These are phyloP conservation scores for Pisolithus microcarpus DNA, from an alignment of 768 basidiomycete species.

Conservation along the genomic window DNA sequence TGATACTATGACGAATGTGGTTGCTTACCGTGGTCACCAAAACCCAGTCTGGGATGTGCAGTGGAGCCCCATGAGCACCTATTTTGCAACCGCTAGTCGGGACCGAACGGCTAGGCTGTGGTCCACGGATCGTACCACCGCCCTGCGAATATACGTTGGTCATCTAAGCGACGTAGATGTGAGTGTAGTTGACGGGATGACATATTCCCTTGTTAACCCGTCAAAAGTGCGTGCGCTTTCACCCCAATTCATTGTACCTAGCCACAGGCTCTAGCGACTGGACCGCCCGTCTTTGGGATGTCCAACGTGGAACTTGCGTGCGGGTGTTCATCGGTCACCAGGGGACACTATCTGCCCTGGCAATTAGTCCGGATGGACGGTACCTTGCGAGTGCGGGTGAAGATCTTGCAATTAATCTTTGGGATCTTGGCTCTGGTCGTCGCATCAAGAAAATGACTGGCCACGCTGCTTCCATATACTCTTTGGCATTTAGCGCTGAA, in stretches of 20 bases:
- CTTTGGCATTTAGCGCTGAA: slow-evolving; percentile 87
- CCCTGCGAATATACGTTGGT: slow-evolving; percentile 88
- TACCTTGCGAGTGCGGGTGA: slow-evolving; percentile 91
- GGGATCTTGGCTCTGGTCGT: slow-evolving; percentile 94
- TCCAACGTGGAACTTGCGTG: slow-evolving; percentile 90
- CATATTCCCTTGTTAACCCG: background rate
- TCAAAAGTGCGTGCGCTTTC: slow-evolving; percentile 85
- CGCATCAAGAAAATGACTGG: slow-evolving; percentile 96
- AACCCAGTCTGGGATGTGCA: slow-evolving; percentile 99
- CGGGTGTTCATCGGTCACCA: slow-evolving; percentile 96
- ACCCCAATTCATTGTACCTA: slow-evolving; percentile 95
- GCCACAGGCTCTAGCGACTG: slow-evolving; percentile 96
- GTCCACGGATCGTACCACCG: slow-evolving; percentile 86
- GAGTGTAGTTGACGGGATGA: slow-evolving; percentile 28
- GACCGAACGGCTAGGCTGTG: slow-evolving; percentile 93
- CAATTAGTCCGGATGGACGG: slow-evolving; percentile 88
- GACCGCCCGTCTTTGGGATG: slow-evolving; percentile 96
- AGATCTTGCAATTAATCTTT: slow-evolving; percentile 89
- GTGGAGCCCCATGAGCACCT: slow-evolving; percentile 98
- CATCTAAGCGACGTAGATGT: slow-evolving; percentile 97
- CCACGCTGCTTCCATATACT: slow-evolving; percentile 83
- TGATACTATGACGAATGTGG: slow-evolving; percentile 89
- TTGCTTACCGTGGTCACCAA: slow-evolving; percentile 91
- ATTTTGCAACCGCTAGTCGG: slow-evolving; percentile 92
- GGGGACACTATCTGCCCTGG: slow-evolving; percentile 76